Percentiles rank a stretch among this genome's conserved stretches.
These are phyloP conservation scores for Trypanosoma avium DNA, from an alignment of 208 protist species.

Conservation along the genomic window DNA sequence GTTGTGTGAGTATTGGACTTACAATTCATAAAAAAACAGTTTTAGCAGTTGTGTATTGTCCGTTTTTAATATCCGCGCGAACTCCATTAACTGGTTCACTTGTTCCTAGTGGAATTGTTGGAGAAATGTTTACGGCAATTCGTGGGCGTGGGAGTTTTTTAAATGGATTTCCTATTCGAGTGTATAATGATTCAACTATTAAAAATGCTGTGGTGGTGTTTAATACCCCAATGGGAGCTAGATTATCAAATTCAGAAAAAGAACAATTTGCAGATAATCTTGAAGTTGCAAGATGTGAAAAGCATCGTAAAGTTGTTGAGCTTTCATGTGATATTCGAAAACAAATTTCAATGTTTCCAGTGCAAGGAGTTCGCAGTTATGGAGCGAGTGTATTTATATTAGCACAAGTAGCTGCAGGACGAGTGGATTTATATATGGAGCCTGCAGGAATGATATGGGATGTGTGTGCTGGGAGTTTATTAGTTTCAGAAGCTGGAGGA, in stretches of 20 bases:
- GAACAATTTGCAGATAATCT: slow-evolving; percentile 9
- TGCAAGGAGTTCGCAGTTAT: slow-evolving; percentile 45
- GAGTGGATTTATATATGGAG: slow-evolving; percentile 65
- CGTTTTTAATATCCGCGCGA: slow-evolving; percentile 34
- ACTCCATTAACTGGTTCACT: slow-evolving; percentile 9
- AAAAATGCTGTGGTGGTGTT: slow-evolving; percentile 42
- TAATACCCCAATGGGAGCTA: slow-evolving; percentile 39
- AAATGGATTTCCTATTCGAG: slow-evolving; percentile 53
- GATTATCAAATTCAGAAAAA: slow-evolving; percentile 22
- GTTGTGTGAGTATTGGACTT: slow-evolving; percentile 77
- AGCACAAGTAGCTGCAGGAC: slow-evolving; percentile 53
- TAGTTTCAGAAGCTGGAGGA: slow-evolving; percentile 75
- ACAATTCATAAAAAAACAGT: slow-evolving; percentile 45
- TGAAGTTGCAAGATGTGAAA: slow-evolving; percentile 13
- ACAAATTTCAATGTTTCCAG: slow-evolving; percentile 28
- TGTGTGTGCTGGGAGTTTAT: slow-evolving; percentile 52
- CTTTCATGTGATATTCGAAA: slow-evolving; percentile 30
- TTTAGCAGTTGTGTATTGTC: slow-evolving; percentile 70
- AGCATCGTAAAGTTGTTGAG: slow-evolving; percentile 39
- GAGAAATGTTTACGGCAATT: slow-evolving; percentile 75
- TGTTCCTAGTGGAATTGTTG: slow-evolving; percentile 32
- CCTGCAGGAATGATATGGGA: slow-evolving; percentile 58
- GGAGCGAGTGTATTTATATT: slow-evolving; percentile 49
- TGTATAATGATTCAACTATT: slow-evolving; percentile 21
- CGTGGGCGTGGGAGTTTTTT: slow-evolving; percentile 54